Base-by-base conservation (phyloP, 2,329 filamentous ascomycete species). In the Hypoxylon sp. region DNA sequence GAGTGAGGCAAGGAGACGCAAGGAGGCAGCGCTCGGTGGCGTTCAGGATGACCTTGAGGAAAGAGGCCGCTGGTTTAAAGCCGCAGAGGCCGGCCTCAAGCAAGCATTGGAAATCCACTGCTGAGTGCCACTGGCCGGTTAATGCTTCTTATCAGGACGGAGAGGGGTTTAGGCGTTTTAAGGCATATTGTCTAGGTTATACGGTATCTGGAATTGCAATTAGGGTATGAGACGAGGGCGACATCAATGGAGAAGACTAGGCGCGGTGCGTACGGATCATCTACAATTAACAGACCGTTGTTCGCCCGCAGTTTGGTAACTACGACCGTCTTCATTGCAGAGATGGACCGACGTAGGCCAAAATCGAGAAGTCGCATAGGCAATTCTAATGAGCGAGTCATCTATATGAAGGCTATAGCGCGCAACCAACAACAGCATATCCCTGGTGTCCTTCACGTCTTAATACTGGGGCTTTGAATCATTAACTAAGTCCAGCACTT, bases 41-140 rank as follows among this genome's bases (percentile, higher is more conserved):
- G 87, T 89, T 46, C 88, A 88, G 15, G 92, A 93, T 73, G 91
- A 94, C 74, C 78, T 94, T 32, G 92, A 94, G 77, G 90, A 92
- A 79, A 86, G 89, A 73, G 92, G 91, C 5, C 84, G 92, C 71
- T 95, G 92, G 92, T 89, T 90, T 80, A 87, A 88, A 71, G 90
- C 89, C 17, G 89, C 88, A n/a, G 91, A 93, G 75, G 81, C 82
- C 7, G 86, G 84, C 11, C 78, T 94, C 77, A 88, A 82, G 75
- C 84, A 87, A 65, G 88, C 92, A 80, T 76, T 93, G 72, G 88
- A 89, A 70, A 82, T 89, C 17, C 65, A 71, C 10, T 32, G 53
- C 17, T 76, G 55, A 70, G 19, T n/a, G 17, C 21, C n/a, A 27
- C 50, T 35, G 19, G 5, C 3, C 24, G 24, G 24, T 27, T 27